Conservation (phyloP, 495 filamentous ascomycete genomes). For the Usnea hakonensis region DNA sequence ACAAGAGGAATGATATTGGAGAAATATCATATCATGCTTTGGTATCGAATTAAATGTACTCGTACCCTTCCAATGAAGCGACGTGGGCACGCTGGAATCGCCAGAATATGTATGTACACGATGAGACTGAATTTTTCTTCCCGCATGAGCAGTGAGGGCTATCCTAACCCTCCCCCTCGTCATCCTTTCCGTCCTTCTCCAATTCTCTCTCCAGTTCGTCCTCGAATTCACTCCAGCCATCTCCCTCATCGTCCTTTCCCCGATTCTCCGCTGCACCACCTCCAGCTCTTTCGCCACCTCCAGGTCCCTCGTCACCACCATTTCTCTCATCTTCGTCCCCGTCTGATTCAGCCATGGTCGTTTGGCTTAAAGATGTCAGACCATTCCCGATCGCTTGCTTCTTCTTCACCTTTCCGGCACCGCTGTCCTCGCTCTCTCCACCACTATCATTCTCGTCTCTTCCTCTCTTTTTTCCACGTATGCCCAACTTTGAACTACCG, state of each 20-base stretch:
- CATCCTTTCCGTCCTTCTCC: conserved; percentile 16
- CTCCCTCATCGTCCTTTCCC: conserved; percentile 6
- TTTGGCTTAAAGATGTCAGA: conserved; percentile 28
- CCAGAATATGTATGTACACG: background rate
- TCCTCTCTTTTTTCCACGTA: conserved; percentile 36
- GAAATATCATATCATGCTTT: background rate
- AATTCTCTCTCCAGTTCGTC: conserved; percentile 23
- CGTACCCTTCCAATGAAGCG: background rate
- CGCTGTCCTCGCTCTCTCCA: conserved; percentile 32
- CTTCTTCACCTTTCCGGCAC: conserved; percentile 28
- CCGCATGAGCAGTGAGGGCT: background rate
- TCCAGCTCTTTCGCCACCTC: background rate
- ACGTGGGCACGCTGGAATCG: background rate
- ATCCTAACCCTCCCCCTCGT: conserved; percentile 1
- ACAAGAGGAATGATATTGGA: background rate
- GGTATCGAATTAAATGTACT: background rate
- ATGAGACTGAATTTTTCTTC: background rate
- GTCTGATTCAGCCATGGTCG: conserved; percentile 27
- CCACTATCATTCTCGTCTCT: conserved; percentile 33
- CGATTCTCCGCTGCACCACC: background rate
- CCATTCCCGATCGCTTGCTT: conserved; percentile 30
- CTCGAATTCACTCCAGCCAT: conserved; percentile 25
- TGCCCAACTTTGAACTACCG: conserved; percentile 14
- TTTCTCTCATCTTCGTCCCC: conserved; percentile 1
- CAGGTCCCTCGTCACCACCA: conserved; percentile 1